These are phyloP conservation scores for Spinellus fusiger DNA, from an alignment of 192 early-diverging fungal species.

Conservation along the genomic window DNA sequence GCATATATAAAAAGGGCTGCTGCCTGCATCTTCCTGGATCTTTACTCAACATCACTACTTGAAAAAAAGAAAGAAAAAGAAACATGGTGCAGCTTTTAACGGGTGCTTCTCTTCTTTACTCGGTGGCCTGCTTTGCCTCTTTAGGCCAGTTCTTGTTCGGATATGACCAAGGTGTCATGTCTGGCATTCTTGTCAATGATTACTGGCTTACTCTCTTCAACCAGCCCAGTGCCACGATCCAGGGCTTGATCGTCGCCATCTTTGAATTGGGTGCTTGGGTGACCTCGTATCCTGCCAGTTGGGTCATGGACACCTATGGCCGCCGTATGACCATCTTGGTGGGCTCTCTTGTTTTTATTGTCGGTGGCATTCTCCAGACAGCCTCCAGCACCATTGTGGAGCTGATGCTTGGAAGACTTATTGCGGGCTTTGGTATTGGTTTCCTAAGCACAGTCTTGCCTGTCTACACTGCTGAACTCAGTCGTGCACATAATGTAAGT, in stretches of 20 bases:
- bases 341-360: constrained; percentile 46
- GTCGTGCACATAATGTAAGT: constrained; percentile 12
- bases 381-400: constrained; percentile 37
- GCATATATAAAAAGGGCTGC: too few relatives aligned
- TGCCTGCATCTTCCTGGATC: too few relatives aligned
- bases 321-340: constrained; percentile 41
- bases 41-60: too few relatives aligned
- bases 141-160: constrained; percentile 50
- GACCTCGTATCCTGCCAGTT: constrained; percentile 7
- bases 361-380: constrained; percentile 49
- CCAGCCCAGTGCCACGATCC: constrained; percentile 11
- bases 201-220: constrained; percentile 5
- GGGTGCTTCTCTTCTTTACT: constrained; percentile 8
- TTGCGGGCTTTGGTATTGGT: constrained; percentile 50
- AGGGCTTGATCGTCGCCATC: constrained; percentile 6
- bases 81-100: too few relatives aligned
- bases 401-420: constrained; percentile 43
- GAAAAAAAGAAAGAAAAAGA: too few relatives aligned
- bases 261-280: constrained; percentile 11
- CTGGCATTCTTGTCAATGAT: constrained; percentile 30
- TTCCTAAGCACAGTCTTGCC: constrained; percentile 32
- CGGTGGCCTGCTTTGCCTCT: constrained; percentile 23
- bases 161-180: constrained; percentile 46
- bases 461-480: constrained; percentile 53
- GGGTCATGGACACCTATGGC: constrained; percentile 33